Conservation (phyloP, 495 filamentous ascomycete genomes). For the Echria macrotheca region DNA sequence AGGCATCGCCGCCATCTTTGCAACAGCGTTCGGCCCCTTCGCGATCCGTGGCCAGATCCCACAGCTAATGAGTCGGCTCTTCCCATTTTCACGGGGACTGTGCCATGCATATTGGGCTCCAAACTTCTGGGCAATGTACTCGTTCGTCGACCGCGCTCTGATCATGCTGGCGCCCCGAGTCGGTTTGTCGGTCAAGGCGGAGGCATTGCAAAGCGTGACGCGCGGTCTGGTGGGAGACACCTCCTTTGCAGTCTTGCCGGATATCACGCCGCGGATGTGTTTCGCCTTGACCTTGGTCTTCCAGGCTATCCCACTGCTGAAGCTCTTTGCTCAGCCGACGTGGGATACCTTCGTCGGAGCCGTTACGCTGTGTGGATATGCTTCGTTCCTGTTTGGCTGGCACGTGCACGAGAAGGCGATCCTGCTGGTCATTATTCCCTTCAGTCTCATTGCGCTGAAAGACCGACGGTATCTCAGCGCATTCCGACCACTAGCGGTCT, state of each 20-base stretch:
- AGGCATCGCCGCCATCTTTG: constrained; percentile 68
- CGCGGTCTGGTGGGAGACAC: constrained; percentile 93
- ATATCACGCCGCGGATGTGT: constrained; percentile 71
- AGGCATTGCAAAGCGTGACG: constrained; percentile 81
- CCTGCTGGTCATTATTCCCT: constrained; percentile 88
- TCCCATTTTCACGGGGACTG: constrained; percentile 88
- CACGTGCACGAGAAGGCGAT: constrained; percentile 98
- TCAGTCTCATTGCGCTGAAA: constrained; percentile 87
- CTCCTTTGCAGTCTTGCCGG: constrained; percentile 85
- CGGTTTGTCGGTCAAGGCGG: constrained; percentile 62
- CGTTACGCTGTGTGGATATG: constrained; percentile 90
- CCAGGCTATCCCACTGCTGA: constrained; percentile 73
- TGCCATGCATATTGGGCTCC: constrained; percentile 99
- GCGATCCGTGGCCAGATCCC: constrained; percentile 75
- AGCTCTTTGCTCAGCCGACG: constrained; percentile 73
- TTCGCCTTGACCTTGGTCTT: constrained; percentile 79
- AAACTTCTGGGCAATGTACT: constrained; percentile 96
- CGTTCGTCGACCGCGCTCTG: constrained; percentile 75
- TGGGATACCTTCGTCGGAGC: constrained; percentile 86
- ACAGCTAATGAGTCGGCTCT: constrained; percentile 80
- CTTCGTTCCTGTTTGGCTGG: constrained; percentile 97
- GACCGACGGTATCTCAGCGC: constrained; percentile 89
- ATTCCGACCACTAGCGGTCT: constrained; percentile 85
- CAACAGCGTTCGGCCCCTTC: constrained; percentile 84
- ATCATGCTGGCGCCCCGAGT: constrained; percentile 80